phyloP scores from a whole-genome alignment of 176 grass and related monocot species.

The Hyparrhenia diplandra region DNA sequence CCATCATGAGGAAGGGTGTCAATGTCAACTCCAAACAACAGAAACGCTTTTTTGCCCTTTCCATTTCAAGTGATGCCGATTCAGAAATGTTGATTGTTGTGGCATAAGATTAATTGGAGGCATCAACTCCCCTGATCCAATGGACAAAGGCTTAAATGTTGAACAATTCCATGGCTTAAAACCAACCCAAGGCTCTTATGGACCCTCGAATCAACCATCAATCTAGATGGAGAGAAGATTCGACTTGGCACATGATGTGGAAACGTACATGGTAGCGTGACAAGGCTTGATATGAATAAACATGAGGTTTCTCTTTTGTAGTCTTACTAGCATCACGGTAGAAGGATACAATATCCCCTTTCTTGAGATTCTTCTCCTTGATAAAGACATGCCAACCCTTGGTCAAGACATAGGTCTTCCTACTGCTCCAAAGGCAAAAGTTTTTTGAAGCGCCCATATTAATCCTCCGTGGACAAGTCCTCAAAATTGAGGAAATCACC shows the following conservation, averaged over 20 bases:
- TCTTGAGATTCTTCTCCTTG: not conserved
- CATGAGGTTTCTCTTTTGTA: not conserved
- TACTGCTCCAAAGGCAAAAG: not conserved
- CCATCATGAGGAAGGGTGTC: not conserved
- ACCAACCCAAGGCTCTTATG: not conserved
- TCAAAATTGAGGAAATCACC: not conserved
- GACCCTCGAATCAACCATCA: too few species aligned
- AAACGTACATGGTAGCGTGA: not conserved
- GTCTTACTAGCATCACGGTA: not conserved
- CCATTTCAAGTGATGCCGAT: not conserved
- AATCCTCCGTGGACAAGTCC: not conserved
- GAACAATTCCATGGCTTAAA: not conserved
- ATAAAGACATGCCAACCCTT: not conserved
- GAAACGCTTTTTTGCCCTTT: not conserved
- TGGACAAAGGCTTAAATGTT: not conserved
- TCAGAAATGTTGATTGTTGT: not conserved
- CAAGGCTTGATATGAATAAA: not conserved
- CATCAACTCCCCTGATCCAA: not conserved
- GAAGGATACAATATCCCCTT: not conserved
- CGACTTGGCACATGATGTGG: not conserved
- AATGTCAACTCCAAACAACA: not conserved
- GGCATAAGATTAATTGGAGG: not conserved
- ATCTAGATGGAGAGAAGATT: not conserved
- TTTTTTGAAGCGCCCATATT: not conserved
- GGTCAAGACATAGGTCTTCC: not conserved